phyloP scores from a whole-genome alignment of 2,329 filamentous ascomycete species.

The Golovinomyces cichoracearum region DNA sequence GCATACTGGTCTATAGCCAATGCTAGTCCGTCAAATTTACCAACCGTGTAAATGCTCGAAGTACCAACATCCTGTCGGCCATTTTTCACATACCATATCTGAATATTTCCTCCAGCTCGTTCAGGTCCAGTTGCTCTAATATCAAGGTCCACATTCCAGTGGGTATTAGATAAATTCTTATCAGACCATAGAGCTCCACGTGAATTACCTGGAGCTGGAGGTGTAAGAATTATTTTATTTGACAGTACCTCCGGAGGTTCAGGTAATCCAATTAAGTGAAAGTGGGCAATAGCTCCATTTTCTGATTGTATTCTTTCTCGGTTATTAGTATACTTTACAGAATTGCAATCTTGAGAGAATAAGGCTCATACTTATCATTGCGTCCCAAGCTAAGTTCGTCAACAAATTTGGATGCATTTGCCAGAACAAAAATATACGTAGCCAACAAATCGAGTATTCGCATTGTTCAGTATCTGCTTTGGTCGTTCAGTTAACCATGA shows the following conservation, averaged over 20 bases:
- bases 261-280: slow-evolving; percentile 19
- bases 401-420: slow-evolving; percentile 6
- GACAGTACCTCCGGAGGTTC: slow-evolving; percentile 41
- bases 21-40: slow-evolving; percentile 70
- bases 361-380: background rate
- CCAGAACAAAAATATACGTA: too few species aligned
- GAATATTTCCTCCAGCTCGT: slow-evolving; percentile 63
- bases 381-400: slow-evolving; percentile 20
- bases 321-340: too few species aligned
- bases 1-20: slow-evolving; percentile 67
- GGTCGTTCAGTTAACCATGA: too few species aligned
- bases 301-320: background rate
- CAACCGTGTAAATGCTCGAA: slow-evolving; percentile 60
- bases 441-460: too few species aligned
- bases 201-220: slow-evolving; percentile 61
- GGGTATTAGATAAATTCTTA: slow-evolving; percentile 29
- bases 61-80: slow-evolving; percentile 38
- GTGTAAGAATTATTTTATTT: slow-evolving; percentile 78
- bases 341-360: too few species aligned
- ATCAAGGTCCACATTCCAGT: slow-evolving; percentile 63
- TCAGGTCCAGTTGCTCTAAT: slow-evolving; percentile 75
- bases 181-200: slow-evolving; percentile 65
- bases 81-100: slow-evolving; percentile 68
- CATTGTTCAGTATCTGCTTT: too few species aligned
- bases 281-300: slow-evolving; percentile 11